Base-by-base conservation (phyloP, 805 yeast species). In the Priceomyces castillae region DNA sequence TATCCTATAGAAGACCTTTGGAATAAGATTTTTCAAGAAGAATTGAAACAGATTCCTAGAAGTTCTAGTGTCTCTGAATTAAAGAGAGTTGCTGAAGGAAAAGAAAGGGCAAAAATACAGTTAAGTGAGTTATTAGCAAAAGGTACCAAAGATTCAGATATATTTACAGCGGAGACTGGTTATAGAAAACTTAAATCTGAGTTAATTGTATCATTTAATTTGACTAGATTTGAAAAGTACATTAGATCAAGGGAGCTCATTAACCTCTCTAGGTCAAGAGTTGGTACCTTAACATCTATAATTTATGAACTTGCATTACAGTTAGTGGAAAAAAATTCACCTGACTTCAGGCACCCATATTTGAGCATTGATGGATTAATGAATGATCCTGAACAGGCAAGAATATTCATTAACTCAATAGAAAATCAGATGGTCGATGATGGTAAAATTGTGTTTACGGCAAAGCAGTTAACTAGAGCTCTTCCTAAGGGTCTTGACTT, bases 271-370 rank as follows among this genome's bases (percentile, higher is more conserved):
- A 70, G 74, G 23, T 82, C 84, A 37, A 74, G 88, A 42, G 63
- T 90, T 25, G 98, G 98, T 2, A 64, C 73, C 5, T 61, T 85
- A 2, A 73, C 95, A 0, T 73, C 94, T 0, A 62, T 71, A 35
- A 73, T 94, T 9, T 92, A 86, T 58, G 70, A 71, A 37, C 61
- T 72, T 9, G 80, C 82, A 3, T 73, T 94, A 44, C 51, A 62
- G 14, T 57, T 75, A 31, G 69, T 86, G 15, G 97, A 89, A 59
- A 72, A 67, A 49, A 67, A 66, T 39, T 76, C 84, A 4, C 77
- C 79, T 6, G 67, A 61, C 18, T 56, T 61, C 34, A 50, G 46
- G 26, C 68, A 75, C 44, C 75, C 74, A 7, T 61, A 77, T 30
- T 55, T 64, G 11, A 56, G 68, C 36, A 72, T 81, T 16, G 51